Evolutionary conservation across 805 yeast genomes (phyloP).

Genomic region (Zygosaccharomyces rouxii): DNA sequence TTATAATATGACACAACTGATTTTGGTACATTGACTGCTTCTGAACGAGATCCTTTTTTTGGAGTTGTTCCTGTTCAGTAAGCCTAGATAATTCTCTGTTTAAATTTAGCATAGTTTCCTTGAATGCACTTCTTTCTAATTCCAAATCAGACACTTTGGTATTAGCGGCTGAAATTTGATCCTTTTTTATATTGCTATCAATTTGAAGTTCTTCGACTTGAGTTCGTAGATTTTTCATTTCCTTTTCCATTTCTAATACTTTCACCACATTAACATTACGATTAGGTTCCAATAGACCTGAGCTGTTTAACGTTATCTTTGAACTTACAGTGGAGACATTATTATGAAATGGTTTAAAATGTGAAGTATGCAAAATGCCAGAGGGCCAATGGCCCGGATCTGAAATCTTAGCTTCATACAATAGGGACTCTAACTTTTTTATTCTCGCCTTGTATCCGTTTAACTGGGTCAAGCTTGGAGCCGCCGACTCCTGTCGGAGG

Average conservation of each 20-base stretch:
- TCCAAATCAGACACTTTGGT: constrained; percentile 18
- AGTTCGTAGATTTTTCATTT: constrained; percentile 6
- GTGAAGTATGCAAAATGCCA: constrained; percentile 34
- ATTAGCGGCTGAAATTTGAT: constrained; percentile 4
- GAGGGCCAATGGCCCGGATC: constrained; percentile 47
- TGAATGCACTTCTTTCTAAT: constrained; percentile 29
- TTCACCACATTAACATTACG: constrained; percentile 4
- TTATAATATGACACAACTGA: constrained; percentile 10
- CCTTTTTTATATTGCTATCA: neutral
- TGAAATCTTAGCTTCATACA: constrained; percentile 68
- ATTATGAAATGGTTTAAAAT: constrained; percentile 14
- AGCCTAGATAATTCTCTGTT: constrained; percentile 29
- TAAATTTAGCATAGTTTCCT: constrained; percentile 27
- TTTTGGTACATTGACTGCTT: constrained; percentile 27
- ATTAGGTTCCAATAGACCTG: constrained; percentile 3
- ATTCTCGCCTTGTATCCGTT: constrained; percentile 69
- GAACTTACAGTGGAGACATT: constrained; percentile 16
- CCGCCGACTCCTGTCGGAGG: neutral
- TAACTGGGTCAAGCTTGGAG: constrained; percentile 37
- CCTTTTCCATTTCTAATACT: constrained; percentile 11
- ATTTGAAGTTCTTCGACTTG: constrained; percentile 6
- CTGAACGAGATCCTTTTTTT: constrained; percentile 16
- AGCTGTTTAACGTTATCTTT: constrained; percentile 11
- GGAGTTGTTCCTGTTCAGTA: constrained; percentile 18
- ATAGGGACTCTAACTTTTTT: constrained; percentile 66